These are phyloP conservation scores for Pulveroboletus ridleyi DNA, from an alignment of 1,284 basidiomycete genomes.

Conservation along the genomic window DNA sequence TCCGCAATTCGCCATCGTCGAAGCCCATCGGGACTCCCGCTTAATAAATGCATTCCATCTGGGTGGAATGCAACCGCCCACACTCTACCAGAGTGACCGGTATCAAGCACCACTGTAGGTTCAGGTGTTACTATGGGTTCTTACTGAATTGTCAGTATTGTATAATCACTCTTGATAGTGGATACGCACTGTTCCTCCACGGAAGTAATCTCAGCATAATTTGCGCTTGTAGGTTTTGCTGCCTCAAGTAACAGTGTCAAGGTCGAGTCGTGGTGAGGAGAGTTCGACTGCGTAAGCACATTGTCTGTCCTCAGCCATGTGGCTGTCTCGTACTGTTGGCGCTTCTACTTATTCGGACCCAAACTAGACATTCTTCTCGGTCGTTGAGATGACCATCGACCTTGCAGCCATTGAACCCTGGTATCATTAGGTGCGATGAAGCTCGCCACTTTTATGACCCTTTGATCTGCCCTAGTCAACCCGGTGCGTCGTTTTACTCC, in stretches of 20 bases:
- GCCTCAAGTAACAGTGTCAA: not conserved
- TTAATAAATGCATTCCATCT: too few species aligned
- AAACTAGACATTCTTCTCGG: conserved; percentile 59
- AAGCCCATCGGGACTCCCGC: too few species aligned
- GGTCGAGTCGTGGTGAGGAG: not conserved
- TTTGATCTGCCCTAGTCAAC: too few species aligned
- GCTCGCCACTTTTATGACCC: too few species aligned
- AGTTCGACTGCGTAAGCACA: not conserved
- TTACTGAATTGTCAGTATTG: not conserved
- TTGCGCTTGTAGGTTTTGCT: not conserved
- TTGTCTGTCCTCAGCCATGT: not conserved
- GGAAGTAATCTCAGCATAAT: not conserved
- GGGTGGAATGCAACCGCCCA: too few species aligned
- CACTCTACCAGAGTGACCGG: too few species aligned
- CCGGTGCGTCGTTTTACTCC: too few species aligned
- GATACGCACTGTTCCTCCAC: not conserved
- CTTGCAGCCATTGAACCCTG: not conserved
- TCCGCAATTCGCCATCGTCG: not conserved
- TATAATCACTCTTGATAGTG: not conserved
- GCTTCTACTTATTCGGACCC: conserved; percentile 27
- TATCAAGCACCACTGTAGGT: not conserved
- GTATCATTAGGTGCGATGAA: too few species aligned
- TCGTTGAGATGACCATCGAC: conserved; percentile 52
- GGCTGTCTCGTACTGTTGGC: not conserved
- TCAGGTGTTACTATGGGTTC: too few species aligned